Evolutionary conservation across 164 flowering plant species (phyloP).

Genomic region (Chimonanthus salicifolius): DNA sequence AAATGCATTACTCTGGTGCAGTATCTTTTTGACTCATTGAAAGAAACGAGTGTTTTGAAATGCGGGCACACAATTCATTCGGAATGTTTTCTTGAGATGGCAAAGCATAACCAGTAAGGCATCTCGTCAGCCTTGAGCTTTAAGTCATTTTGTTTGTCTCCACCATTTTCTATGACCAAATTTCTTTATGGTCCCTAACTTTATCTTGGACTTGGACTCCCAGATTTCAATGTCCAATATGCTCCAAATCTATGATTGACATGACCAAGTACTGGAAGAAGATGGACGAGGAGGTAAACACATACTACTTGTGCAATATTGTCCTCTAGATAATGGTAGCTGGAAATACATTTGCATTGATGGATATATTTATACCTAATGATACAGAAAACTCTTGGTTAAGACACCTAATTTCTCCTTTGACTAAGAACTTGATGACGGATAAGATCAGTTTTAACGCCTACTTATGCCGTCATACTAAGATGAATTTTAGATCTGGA

Average conservation of each 20-base stretch:
- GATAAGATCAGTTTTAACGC: no score
- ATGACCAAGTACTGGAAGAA: constrained; percentile 79
- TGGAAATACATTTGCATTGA: no score
- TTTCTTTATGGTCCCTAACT: not conserved
- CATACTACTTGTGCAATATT: not conserved
- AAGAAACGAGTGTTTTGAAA: constrained; percentile 73
- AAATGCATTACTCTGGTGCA: constrained; percentile 18
- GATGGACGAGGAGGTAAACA: constrained; percentile 78
- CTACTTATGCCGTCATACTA: no score
- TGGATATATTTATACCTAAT: no score
- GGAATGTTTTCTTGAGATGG: constrained; percentile 79
- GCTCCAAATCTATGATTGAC: constrained; percentile 75
- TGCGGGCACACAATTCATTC: constrained; percentile 97
- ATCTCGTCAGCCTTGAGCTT: not conserved
- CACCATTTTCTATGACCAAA: not conserved
- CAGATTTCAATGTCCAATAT: constrained; percentile 92
- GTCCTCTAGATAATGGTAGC: no score
- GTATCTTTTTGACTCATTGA: constrained; percentile 92
- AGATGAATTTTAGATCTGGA: no score
- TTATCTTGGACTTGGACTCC: not conserved
- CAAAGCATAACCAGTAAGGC: constrained; percentile 64
- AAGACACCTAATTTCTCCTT: no score
- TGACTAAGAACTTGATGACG: no score
- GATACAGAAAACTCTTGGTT: no score
- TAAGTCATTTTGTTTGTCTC: not conserved